Evolutionary conservation across 441 rosid species (phyloP).

Genomic region (Populus tomentosa): DNA sequence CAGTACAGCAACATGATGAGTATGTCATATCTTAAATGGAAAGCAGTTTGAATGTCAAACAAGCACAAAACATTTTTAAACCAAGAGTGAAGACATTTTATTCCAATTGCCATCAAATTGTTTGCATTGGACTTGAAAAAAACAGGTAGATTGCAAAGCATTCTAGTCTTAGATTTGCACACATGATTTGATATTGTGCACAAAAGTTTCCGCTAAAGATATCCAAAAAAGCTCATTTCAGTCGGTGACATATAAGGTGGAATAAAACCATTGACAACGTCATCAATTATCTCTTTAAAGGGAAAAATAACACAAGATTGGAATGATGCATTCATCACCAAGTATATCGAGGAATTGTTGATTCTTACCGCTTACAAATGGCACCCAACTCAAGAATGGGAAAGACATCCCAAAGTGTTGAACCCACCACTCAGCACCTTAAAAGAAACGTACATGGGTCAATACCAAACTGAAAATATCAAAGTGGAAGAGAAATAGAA

Average conservation of each 20-base stretch:
- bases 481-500: slow-evolving; percentile 3
- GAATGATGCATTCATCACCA: neutral
- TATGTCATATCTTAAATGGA: neutral
- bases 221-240: neutral
- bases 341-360: slow-evolving; percentile 1
- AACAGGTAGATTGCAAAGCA: neutral
- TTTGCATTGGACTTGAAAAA: neutral
- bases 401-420: slow-evolving; percentile 63
- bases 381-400: slow-evolving; percentile 81
- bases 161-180: neutral
- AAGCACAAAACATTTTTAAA: neutral
- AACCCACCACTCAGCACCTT: slow-evolving; percentile 97
- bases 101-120: neutral
- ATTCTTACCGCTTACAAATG: slow-evolving; percentile 57
- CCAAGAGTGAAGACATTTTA: neutral
- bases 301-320: neutral
- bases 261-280: neutral
- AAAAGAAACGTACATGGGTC: slow-evolving; percentile 5
- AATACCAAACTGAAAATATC: neutral
- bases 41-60: neutral
- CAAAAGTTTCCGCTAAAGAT: neutral
- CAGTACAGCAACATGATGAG: neutral
- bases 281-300: neutral
- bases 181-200: neutral
- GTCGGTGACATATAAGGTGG: neutral